phyloP scores from a whole-genome alignment of 768 basidiomycete species.

The Suillus subluteus region DNA sequence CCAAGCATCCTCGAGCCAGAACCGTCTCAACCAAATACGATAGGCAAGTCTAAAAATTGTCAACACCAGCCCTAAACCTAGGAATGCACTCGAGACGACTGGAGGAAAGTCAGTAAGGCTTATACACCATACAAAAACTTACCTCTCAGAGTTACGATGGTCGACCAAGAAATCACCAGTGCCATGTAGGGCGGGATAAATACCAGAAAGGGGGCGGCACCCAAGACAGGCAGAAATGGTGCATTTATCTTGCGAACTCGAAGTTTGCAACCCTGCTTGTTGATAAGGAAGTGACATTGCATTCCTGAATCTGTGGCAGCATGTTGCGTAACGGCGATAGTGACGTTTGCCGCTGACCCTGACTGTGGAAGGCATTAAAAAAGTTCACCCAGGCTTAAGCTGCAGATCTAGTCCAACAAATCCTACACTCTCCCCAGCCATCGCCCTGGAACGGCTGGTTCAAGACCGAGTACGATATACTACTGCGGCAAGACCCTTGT shows the following conservation, averaged over 20 bases:
- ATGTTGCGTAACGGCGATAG: background rate
- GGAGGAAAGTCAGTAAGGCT: background rate
- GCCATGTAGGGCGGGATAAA: background rate
- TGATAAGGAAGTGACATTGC: background rate
- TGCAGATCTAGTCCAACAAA: background rate
- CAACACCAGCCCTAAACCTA: constrained; percentile 13
- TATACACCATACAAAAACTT: background rate
- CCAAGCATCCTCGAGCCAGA: constrained; percentile 29
- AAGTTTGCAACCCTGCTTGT: background rate
- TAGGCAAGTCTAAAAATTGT: constrained; percentile 25
- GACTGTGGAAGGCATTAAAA: background rate
- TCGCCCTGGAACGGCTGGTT: background rate
- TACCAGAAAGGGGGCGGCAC: background rate
- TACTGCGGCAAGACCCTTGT: background rate
- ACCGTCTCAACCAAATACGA: constrained; percentile 21
- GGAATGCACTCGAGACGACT: constrained; percentile 18
- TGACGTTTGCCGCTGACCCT: background rate
- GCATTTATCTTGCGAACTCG: background rate
- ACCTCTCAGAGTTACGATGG: background rate
- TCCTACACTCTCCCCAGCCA: background rate
- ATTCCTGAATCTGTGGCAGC: background rate
- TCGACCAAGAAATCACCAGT: background rate
- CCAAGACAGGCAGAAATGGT: background rate
- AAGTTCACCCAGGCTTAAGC: background rate
- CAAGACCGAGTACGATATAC: background rate